phyloP scores from a whole-genome alignment of 805 yeast genomes.

The Pichia exigua region DNA sequence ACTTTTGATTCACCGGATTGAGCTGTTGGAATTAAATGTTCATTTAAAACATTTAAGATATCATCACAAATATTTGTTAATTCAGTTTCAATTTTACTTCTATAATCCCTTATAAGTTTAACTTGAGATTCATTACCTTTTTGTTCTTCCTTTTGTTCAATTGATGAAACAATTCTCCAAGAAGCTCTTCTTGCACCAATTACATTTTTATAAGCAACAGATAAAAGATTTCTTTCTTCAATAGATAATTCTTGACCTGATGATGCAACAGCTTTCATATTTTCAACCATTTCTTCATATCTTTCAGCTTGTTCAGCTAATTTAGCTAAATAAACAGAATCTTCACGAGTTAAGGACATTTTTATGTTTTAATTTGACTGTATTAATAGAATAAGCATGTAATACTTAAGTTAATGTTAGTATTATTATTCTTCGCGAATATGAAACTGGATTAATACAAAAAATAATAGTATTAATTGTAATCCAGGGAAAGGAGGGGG shows the following conservation, averaged over 20 bases:
- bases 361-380: neutral
- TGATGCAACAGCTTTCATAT: constrained; percentile 96
- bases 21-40: constrained; percentile 89
- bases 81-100: constrained; percentile 89
- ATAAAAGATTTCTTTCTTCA: constrained; percentile 94
- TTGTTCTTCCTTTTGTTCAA: constrained; percentile 96
- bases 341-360: constrained; percentile 86
- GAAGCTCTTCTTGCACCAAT: constrained; percentile 99
- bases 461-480: neutral
- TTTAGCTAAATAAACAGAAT: constrained; percentile 95
- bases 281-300: constrained; percentile 98
- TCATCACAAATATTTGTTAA: constrained; percentile 91
- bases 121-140: constrained; percentile 93
- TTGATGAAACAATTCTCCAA: constrained; percentile 97
- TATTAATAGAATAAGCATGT: neutral
- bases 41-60: constrained; percentile 77
- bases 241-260: constrained; percentile 92
- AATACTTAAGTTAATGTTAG: neutral
- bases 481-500: neutral
- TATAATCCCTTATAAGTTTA: constrained; percentile 82
- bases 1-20: constrained; percentile 97
- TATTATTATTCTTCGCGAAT: neutral
- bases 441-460: neutral
- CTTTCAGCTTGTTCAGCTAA: constrained; percentile 99
- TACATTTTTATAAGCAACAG: constrained; percentile 97